Evolutionary conservation across 768 basidiomycete species (phyloP), one percentile per base, ranked within the genome.

Genomic region (Serpula lacrymans): DNA sequence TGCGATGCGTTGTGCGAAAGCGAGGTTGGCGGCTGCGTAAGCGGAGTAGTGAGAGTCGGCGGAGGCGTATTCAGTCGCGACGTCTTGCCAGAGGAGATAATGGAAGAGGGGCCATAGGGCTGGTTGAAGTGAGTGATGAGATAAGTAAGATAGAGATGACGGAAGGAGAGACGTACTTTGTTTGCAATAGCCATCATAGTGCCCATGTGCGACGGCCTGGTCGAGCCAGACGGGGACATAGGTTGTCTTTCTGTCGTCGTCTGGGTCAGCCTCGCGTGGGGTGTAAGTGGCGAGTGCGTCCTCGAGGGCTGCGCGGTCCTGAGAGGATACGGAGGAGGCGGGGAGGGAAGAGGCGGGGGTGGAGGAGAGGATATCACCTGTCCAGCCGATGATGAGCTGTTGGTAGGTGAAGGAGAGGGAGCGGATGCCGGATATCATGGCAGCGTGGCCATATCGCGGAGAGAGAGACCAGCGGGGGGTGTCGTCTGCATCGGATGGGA

Each of bases 111-210:
- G 95, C 94, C 95, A 99, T 31, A 99, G 80, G 27, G 84, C 92
- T 95, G 53, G n/a, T n/a, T 0, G 17, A 37, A 13, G 18, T 14
- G 37, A 14, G 30, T 36, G n/a, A 36, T 28, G 20, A 11, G 25
- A 22, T 21, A 25, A 13, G 3, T 31, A 31, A 18, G 29, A 24
- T n/a, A 44, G 10, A 33, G 33, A 17, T n/a, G 34, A 41, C 18
- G 17, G 14, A 39, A 30, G 46, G 27, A 34, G 12, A 29, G 29
- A 78, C 87, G 62, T 53, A 94, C 92, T 95, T 55, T 86, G 84
- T 63, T 99, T 99, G 77, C 94, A 97, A 62, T 96, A 97, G 1
- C 93, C 94, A 51, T 98, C 93, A 59, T 97, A 96, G 60, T 96
- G 93, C 0, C 85, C 90, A 53, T 92, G 88, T 16, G 90, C 92